phyloP scores from a whole-genome alignment of 1,284 basidiomycete genomes.

The Xerocomus nothofagi region DNA sequence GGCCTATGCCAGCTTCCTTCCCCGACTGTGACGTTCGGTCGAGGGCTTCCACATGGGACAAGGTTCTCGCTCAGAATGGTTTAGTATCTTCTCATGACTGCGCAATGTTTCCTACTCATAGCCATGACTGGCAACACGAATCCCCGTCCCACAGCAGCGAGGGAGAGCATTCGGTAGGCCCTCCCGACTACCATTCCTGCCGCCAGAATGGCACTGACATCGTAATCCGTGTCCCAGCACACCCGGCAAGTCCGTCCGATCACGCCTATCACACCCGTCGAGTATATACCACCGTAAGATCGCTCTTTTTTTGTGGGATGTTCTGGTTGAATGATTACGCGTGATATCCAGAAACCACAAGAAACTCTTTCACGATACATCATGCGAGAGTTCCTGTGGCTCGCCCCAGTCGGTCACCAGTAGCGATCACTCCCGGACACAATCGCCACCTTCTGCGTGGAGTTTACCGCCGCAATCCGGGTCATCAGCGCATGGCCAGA shows the following conservation, averaged over 20 bases:
- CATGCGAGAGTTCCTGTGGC: conserved; percentile 32
- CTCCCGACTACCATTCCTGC: conserved; percentile 3
- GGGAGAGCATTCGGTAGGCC: conserved; percentile 27
- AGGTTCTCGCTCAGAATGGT: conserved; percentile 39
- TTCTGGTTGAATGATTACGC: conserved; percentile 16
- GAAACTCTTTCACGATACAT: conserved; percentile 34
- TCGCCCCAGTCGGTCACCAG: conserved; percentile 34
- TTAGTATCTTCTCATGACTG: conserved; percentile 38
- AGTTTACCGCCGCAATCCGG: conserved; percentile 31
- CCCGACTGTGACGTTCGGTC: conserved; percentile 30
- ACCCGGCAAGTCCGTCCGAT: conserved; percentile 35
- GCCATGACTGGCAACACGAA: conserved; percentile 27
- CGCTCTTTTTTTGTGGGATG: conserved; percentile 6
- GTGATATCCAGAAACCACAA: conserved; percentile 31
- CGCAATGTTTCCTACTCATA: conserved; percentile 36
- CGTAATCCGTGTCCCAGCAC: conserved; percentile 18
- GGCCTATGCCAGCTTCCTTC: conserved; percentile 33
- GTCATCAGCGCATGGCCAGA: conserved; percentile 26
- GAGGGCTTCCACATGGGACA: conserved; percentile 39
- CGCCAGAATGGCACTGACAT: conserved; percentile 14
- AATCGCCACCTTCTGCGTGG: conserved; percentile 37
- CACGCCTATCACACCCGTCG: conserved; percentile 39
- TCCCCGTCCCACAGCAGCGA: conserved; percentile 28
- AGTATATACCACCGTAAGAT: conserved; percentile 34
- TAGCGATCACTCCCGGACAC: conserved; percentile 37